Evolutionary conservation across 1,284 basidiomycete species (phyloP).

Genomic region (Pseudozyma pruni): DNA sequence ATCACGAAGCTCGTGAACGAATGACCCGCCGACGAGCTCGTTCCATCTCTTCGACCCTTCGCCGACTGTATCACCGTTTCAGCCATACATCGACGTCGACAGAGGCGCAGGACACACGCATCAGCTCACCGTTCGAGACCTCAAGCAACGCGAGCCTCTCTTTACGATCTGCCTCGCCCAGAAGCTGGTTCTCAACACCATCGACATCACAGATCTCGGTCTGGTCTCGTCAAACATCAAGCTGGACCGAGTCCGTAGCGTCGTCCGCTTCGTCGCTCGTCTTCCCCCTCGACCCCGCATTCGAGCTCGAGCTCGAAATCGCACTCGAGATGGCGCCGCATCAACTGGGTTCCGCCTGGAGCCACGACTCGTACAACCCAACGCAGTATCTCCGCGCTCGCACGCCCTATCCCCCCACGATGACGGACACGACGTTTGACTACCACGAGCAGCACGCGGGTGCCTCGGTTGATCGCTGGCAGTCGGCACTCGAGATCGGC

Average conservation of each 20-base stretch:
- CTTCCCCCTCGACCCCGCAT: slow-evolving; percentile 32
- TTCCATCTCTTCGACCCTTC: slow-evolving; percentile 17
- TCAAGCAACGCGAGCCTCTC: too few relatives aligned
- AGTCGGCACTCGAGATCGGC: slow-evolving; percentile 39
- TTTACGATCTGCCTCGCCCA: slow-evolving; percentile 5
- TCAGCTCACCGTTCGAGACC: too few relatives aligned
- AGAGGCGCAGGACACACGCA: too few relatives aligned
- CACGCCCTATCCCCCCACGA: slow-evolving; percentile 43
- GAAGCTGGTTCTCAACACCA: slow-evolving; percentile 10
- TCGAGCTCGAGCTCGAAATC: slow-evolving; percentile 42
- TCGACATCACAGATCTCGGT: slow-evolving; percentile 13
- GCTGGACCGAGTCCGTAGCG: slow-evolving; percentile 4
- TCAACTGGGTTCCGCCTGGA: slow-evolving; percentile 39
- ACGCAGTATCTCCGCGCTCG: slow-evolving; percentile 42
- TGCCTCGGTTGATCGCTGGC: slow-evolving; percentile 21
- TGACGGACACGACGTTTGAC: slow-evolving; percentile 36
- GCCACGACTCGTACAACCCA: slow-evolving; percentile 39
- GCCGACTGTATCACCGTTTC: slow-evolving; percentile 16
- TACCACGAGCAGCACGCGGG: slow-evolving; percentile 28
- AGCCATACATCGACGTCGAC: neutral
- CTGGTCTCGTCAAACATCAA: neutral
- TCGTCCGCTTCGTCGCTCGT: slow-evolving; percentile 21
- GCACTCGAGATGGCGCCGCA: slow-evolving; percentile 44
- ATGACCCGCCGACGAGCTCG: slow-evolving; percentile 1
- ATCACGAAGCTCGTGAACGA: neutral